Base-by-base conservation (phyloP, 148 eudicot genomes). In the Vaccinium myrtillus region DNA sequence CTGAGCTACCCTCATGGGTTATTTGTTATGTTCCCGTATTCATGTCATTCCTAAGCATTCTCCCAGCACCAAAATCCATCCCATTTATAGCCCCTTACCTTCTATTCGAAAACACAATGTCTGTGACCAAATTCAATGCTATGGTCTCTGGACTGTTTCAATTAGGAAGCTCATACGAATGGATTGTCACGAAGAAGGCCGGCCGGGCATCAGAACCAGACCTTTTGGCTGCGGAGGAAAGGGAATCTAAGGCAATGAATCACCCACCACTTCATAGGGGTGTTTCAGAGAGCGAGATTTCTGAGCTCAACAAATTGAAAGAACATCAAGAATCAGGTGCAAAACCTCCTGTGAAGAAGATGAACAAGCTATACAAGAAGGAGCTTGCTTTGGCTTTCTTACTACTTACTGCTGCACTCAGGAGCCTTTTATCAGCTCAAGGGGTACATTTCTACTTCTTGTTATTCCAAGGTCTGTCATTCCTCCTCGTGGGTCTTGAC, bases 51-150 rank as follows among this genome's bases (percentile, higher is more conserved):
- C 88, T 94, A 78, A 94, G 92, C 90, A 88, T 94, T 70, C 93
- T 94, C 63, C 98, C 98, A 0, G 80, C 95, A 5, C 98, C 96
- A 2, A 86, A 90, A n/a, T 92, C 98, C 61, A 88, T 94, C 87
- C 98, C 98, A 23, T 94, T 94, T 89, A 89, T 94, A 2, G 95
- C 90, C 73, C 98, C 98, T 13, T 94, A 94, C 86, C 98, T 94
- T 50, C 90, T 94, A 13, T 94, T 94, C 69, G 98, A 94, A 83
- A 94, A 94, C 93, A 94, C 98, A 50, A 94, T 94, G 95, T 94
- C 98, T 0, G 98, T 94, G 21, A 94, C 98, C 85, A 94, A 94
- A 75, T 94, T 94, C 93, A 93, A 93, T 61, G 98, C 98, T 59
- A 94, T 94, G 98, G 87, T 93, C 2, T 93, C 98, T 12, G 98